A percentile compares a stretch with the other conserved stretches of the same genome.
Conservation (phyloP, 163 green algal genomes). For the Coccomyxa subellipsoidea region DNA sequence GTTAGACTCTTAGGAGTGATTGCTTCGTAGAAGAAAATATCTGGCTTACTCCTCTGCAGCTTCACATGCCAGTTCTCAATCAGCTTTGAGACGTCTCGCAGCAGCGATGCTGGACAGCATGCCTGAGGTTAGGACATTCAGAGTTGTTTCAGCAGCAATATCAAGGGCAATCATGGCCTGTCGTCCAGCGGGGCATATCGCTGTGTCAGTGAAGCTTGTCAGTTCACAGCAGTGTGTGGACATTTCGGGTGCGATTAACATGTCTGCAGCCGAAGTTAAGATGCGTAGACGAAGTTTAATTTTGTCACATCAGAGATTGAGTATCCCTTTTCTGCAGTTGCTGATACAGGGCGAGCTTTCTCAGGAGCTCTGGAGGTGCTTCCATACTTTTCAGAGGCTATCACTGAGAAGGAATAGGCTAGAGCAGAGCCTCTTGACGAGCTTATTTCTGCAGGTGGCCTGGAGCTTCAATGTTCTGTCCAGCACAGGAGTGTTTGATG, state of each 20-base stretch:
- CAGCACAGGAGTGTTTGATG: background rate
- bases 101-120: background rate
- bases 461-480: background rate
- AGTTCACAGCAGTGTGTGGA: background rate
- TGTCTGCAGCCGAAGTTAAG: no score
- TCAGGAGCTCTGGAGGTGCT: conserved; percentile 12
- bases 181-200: background rate
- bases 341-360: conserved; percentile 16
- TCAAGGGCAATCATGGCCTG: background rate
- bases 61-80: no score
- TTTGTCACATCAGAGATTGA: background rate
- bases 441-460: background rate
- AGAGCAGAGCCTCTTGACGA: no score
- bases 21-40: no score
- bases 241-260: background rate
- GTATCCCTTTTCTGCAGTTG: conserved; percentile 9
- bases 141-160: background rate
- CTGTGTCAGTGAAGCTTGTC: background rate
- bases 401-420: no score
- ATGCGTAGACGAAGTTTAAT: no score
- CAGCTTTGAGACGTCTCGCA: background rate
- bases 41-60: no score
- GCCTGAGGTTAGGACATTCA: background rate
- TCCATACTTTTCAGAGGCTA: background rate
- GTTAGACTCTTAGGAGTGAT: no score